Evolutionary conservation across 768 basidiomycete species (phyloP), one percentile per base, ranked within the genome.

Genomic region (Pulveroboletus sp.): DNA sequence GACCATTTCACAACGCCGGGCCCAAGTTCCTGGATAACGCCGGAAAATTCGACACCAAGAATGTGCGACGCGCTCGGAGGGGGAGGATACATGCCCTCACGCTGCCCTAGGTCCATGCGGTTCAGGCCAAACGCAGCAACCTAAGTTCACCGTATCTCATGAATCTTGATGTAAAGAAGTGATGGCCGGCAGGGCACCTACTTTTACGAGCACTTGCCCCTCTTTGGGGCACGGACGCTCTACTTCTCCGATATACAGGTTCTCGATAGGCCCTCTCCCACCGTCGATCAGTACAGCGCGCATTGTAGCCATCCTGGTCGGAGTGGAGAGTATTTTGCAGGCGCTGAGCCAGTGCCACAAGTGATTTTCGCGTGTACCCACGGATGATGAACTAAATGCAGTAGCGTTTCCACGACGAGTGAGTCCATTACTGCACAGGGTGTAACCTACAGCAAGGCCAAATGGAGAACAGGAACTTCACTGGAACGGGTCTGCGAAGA

Each of bases 31-130:
- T 74, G 69, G 41, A 92, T 74, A 3, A 61, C 63, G 6, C 90
- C 89, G 20, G 90, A 81, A 64, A 94, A 95, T 67, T 95, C 93
- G 37, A 93, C 87, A 4, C 93, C 92, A 9, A 94, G 75, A 62
- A 93, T 84, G 7, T 75, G 68, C 30, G 85, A 83, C 17, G 81
- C 78, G 35, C 84, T 86, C n/a, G 83, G 75, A 26, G 92, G 91
- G n/a, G 77, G 69, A 16, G 88, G 85, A 63, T 93, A 93, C n/a
- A 64, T 59, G 1, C 85, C 87, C 61, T 82, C 74, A 6, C 86
- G 79, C 64, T 90, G 92, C 6, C 56, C 44, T 46, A 91, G 75
- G 61, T 94, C 92, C 90, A 90, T 85, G 26, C 93, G 78, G 68
- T 94, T 94, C 51, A 94, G 68, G n/a, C 90, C 89, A 64, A 94